Evolutionary conservation across 1,139 yeast species (phyloP).

Genomic region (Yamadazyma epiphylla): DNA sequence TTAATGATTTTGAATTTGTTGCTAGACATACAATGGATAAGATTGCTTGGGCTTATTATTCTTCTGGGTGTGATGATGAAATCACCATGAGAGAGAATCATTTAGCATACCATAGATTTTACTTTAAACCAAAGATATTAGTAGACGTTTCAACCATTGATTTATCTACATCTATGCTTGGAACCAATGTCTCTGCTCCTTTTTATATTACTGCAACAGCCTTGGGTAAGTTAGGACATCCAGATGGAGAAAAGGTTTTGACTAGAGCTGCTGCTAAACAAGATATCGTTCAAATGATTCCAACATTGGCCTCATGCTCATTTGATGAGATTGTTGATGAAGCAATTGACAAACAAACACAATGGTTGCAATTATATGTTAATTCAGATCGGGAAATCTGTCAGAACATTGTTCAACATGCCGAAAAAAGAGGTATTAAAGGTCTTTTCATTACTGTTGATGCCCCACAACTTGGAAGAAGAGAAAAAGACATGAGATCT

Average conservation of each 20-base stretch:
- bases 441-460: slow-evolving; percentile 88
- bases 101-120: slow-evolving; percentile 78
- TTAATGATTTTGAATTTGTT: slow-evolving; percentile 78
- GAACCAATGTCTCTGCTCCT: slow-evolving; percentile 44
- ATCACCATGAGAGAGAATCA: slow-evolving; percentile 86
- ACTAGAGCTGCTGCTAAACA: slow-evolving; percentile 70
- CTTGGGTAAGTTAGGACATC: slow-evolving; percentile 72
- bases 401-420: slow-evolving; percentile 58
- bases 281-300: slow-evolving; percentile 74
- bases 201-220: slow-evolving; percentile 81
- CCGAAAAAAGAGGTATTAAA: slow-evolving; percentile 70
- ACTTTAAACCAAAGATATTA: slow-evolving; percentile 77
- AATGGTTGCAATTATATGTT: slow-evolving; percentile 91
- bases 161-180: slow-evolving; percentile 38
- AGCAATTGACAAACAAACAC: slow-evolving; percentile 52
- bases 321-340: slow-evolving; percentile 66
- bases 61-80: slow-evolving; percentile 92
- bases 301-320: slow-evolving; percentile 74
- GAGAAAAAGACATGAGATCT: slow-evolving; percentile 65
- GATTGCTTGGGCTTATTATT: slow-evolving; percentile 88
- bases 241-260: slow-evolving; percentile 73
- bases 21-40: slow-evolving; percentile 70
- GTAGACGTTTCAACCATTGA: slow-evolving; percentile 60
- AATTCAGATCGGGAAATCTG: slow-evolving; percentile 59
- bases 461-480: slow-evolving; percentile 91